Evolutionary conservation across 108 stramenopile genomes (phyloP).

Genomic region (Nitzschia sp.): DNA sequence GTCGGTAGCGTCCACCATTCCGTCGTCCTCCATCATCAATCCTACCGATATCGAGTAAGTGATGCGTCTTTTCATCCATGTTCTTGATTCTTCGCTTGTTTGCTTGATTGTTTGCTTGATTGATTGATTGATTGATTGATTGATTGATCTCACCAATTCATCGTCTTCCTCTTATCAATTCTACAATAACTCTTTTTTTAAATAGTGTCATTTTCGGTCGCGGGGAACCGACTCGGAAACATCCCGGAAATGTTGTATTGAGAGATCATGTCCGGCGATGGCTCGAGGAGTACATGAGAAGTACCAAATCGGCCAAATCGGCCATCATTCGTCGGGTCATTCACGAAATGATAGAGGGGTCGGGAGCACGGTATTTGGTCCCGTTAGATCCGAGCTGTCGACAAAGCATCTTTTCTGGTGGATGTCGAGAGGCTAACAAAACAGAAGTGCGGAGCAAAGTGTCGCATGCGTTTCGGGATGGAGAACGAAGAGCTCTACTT

Average conservation of each 20-base stretch:
- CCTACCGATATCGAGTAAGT: not conserved
- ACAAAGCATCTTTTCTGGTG: not conserved
- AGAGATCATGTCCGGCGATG: not conserved
- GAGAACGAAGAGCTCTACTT: conserved; percentile 3
- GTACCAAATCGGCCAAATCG: not conserved
- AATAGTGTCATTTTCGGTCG: conserved; percentile 15
- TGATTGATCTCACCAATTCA: not conserved
- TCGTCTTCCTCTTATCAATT: no score
- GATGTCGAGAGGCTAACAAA: conserved; percentile 11
- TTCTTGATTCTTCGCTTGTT: not conserved
- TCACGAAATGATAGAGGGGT: not conserved
- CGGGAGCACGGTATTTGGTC: conserved; percentile 10
- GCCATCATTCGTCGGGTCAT: conserved; percentile 10
- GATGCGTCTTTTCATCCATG: no score
- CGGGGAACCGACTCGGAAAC: conserved; percentile 8
- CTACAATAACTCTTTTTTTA: no score
- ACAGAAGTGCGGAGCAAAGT: conserved; percentile 17
- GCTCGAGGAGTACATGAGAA: conserved; percentile 10
- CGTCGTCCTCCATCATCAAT: not conserved
- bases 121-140: not conserved
- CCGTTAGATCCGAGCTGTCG: conserved; percentile 2
- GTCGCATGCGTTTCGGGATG: conserved; percentile 17
- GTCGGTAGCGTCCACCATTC: no score
- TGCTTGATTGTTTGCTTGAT: no score
- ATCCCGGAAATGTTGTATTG: conserved; percentile 7